A percentile compares a stretch with the other conserved stretches of the same genome.
phyloP scores from a whole-genome alignment of 2,329 filamentous ascomycete species.

The Plenodomus tracheiphilus region DNA sequence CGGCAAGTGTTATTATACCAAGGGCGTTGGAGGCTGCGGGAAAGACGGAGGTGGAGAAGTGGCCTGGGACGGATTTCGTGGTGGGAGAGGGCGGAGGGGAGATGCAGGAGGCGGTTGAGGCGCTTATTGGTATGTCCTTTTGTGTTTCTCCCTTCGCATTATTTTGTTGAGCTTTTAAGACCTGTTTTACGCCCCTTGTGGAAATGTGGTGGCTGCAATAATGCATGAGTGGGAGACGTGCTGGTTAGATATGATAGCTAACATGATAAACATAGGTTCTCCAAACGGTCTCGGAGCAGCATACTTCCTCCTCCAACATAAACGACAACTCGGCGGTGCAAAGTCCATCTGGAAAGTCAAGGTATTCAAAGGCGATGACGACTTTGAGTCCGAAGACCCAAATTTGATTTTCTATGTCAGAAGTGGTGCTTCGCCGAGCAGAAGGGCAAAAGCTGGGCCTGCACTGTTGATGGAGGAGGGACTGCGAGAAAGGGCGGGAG shows the following conservation, averaged over 20 bases:
- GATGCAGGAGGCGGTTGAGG: neutral
- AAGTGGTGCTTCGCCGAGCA: neutral
- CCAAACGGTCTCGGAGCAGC: conserved; percentile 13
- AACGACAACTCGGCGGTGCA: conserved; percentile 10
- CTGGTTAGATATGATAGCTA: no score
- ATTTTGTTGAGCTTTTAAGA: no score
- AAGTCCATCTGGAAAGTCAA: conserved; percentile 13
- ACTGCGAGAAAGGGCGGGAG: no score
- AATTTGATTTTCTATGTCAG: conserved; percentile 12
- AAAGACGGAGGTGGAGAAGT: neutral
- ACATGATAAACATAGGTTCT: no score
- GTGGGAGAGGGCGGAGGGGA: neutral
- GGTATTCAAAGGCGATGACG: conserved; percentile 3
- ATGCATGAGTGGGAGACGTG: no score
- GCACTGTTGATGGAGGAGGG: no score
- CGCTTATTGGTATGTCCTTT: conserved; percentile 5
- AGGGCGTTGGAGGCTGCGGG: neutral
- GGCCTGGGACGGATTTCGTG: conserved; percentile 5
- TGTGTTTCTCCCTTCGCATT: no score
- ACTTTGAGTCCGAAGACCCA: neutral
- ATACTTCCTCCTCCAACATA: conserved; percentile 17
- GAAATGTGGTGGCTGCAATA: no score
- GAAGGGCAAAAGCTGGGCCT: no score
- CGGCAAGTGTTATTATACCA: neutral
- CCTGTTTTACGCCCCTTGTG: no score